These are phyloP conservation scores for Taphrina populina DNA, from an alignment of 1,139 yeast genomes.

Conservation along the genomic window DNA sequence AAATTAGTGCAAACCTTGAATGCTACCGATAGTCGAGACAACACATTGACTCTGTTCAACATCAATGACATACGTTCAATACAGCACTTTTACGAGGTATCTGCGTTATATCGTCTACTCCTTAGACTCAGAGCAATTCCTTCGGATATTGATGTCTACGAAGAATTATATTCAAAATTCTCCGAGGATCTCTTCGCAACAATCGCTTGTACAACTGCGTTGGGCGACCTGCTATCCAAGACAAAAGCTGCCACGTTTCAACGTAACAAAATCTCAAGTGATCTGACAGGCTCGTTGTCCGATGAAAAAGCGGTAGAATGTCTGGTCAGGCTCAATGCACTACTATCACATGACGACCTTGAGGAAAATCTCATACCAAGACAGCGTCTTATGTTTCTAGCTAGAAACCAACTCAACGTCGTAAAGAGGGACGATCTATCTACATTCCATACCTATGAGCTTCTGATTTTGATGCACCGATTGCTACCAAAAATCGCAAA, in stretches of 20 bases:
- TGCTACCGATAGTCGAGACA: background rate
- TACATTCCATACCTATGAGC: constrained; percentile 53
- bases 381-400: constrained; percentile 50
- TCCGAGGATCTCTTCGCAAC: constrained; percentile 1
- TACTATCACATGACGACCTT: constrained; percentile 47
- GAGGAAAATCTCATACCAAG: constrained; percentile 50
- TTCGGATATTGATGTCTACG: background rate
- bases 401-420: constrained; percentile 35
- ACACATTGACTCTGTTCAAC: background rate
- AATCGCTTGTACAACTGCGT: constrained; percentile 6
- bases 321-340: constrained; percentile 54
- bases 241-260: constrained; percentile 2
- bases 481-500: constrained; percentile 46
- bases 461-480: constrained; percentile 53
- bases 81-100: constrained; percentile 2
- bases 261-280: constrained; percentile 63
- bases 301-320: constrained; percentile 50
- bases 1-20: background rate
- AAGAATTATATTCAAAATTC: background rate
- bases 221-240: constrained; percentile 1
- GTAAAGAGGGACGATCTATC: constrained; percentile 45
- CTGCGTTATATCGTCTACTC: background rate
- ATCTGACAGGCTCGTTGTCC: constrained; percentile 52
- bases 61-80: background rate
- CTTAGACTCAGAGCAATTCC: background rate